Evolutionary conservation across 2,329 filamentous ascomycete genomes (phyloP).

Genomic region (Neonectria sp.): DNA sequence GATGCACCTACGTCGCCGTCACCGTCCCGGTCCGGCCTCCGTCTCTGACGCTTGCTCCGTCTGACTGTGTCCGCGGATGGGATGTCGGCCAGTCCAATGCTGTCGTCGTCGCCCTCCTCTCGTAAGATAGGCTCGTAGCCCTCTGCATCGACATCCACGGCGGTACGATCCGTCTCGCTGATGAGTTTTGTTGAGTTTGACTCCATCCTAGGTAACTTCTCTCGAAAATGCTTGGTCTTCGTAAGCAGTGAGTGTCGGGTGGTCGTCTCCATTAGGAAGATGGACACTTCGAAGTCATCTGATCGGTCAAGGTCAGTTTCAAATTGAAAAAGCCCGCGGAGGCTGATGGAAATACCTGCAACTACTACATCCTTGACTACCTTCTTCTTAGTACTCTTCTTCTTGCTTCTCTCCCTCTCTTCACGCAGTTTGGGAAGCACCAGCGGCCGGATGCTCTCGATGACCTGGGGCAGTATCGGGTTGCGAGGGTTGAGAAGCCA

Average conservation of each 20-base stretch:
- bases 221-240: slow-evolving; percentile 85
- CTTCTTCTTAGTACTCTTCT: slow-evolving; percentile 80
- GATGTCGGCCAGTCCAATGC: slow-evolving; percentile 53
- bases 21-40: slow-evolving; percentile 47
- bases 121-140: slow-evolving; percentile 57
- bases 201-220: slow-evolving; percentile 67
- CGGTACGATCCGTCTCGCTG: slow-evolving; percentile 67
- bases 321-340: neutral
- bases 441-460: slow-evolving; percentile 86
- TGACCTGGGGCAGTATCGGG: slow-evolving; percentile 84
- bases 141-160: slow-evolving; percentile 66
- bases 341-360: slow-evolving; percentile 70
- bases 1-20: slow-evolving; percentile 49
- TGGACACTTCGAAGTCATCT: slow-evolving; percentile 97
- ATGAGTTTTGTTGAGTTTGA: slow-evolving; percentile 76
- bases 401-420: slow-evolving; percentile 76
- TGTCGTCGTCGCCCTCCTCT: slow-evolving; percentile 67
- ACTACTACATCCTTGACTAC: slow-evolving; percentile 89
- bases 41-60: slow-evolving; percentile 51
- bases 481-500: slow-evolving; percentile 87
- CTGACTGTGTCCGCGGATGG: slow-evolving; percentile 44
- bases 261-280: slow-evolving; percentile 90
- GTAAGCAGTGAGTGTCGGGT: slow-evolving; percentile 89
- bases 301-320: slow-evolving; percentile 38
- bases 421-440: slow-evolving; percentile 94